A percentile compares a stretch with the other conserved stretches of the same genome.
Evolutionary conservation across 371 early-diverging fungal species (phyloP).

Genomic region (Saksenaea oblongispora): DNA sequence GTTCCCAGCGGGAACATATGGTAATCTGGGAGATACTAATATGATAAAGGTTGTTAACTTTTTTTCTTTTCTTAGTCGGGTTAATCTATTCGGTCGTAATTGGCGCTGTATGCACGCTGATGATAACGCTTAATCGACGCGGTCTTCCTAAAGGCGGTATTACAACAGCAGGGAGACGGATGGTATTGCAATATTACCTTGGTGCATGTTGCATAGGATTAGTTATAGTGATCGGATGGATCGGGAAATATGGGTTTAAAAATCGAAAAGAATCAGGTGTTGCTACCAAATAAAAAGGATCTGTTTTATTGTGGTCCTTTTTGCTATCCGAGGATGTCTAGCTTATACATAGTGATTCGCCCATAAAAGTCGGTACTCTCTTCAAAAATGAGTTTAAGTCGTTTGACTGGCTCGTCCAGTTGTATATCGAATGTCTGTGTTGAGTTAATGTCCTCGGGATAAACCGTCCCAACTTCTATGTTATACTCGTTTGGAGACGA

Average conservation of each 20-base stretch:
- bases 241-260: constrained; percentile 43
- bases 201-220: constrained; percentile 45
- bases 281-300: constrained; percentile 7
- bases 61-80: constrained; percentile 18
- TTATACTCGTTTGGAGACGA: constrained; percentile 48
- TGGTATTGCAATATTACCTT: constrained; percentile 51
- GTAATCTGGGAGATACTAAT: constrained; percentile 6
- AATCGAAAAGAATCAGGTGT: constrained; percentile 45
- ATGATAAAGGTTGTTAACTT: neutral
- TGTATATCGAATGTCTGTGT: constrained; percentile 29
- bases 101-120: constrained; percentile 19
- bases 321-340: constrained; percentile 65
- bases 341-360: constrained; percentile 79
- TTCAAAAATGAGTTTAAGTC: constrained; percentile 72
- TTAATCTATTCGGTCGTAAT: constrained; percentile 37
- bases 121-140: constrained; percentile 26
- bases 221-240: constrained; percentile 47
- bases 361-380: constrained; percentile 90
- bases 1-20: constrained; percentile 43
- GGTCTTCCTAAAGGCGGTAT: constrained; percentile 34
- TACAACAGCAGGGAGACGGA: constrained; percentile 44
- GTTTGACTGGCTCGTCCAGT: constrained; percentile 21
- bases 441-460: constrained; percentile 40
- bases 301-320: too few relatives aligned
- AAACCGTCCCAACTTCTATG: constrained; percentile 33